Evolutionary conservation across 306 rosid genomes (phyloP).

Genomic region (Castanopsis chinensis): DNA sequence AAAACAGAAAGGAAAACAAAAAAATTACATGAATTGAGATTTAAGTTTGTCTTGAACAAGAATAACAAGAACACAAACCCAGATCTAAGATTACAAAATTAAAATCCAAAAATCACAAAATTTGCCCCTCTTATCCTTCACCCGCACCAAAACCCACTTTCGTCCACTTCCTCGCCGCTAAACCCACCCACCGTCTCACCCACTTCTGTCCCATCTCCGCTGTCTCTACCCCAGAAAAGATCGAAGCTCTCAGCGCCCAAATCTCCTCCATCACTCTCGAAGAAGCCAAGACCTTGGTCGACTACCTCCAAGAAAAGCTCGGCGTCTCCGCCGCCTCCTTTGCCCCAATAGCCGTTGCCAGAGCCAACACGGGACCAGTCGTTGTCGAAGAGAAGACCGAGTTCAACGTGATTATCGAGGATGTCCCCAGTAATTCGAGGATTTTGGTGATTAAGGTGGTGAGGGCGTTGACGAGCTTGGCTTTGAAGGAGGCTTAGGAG

Average conservation of each 20-base stretch:
- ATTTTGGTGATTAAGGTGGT: slow-evolving; percentile 90
- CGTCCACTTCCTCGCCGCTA: too few relatives aligned
- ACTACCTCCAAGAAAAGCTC: slow-evolving; percentile 86
- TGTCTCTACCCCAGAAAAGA: slow-evolving; percentile 55
- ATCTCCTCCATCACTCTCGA: slow-evolving; percentile 71
- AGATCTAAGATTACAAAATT: too few relatives aligned
- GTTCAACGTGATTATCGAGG: slow-evolving; percentile 87
- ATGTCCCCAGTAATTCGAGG: slow-evolving; percentile 75
- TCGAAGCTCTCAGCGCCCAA: slow-evolving; percentile 61
- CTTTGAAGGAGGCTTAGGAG: slow-evolving; percentile 91
- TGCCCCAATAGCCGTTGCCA: slow-evolving; percentile 60
- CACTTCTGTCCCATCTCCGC: slow-evolving; percentile 63
- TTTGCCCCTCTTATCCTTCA: slow-evolving; percentile 31
- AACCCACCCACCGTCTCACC: too few relatives aligned
- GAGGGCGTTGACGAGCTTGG: slow-evolving; percentile 73
- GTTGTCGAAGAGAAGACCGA: slow-evolving; percentile 84
- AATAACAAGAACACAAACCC: too few relatives aligned
- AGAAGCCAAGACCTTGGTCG: slow-evolving; percentile 80
- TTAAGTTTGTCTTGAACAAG: too few relatives aligned
- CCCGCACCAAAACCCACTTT: slow-evolving; percentile 35
- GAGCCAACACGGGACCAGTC: slow-evolving; percentile 25
- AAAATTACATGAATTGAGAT: too few relatives aligned
- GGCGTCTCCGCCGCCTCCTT: slow-evolving; percentile 85
- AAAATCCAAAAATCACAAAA: too few relatives aligned
- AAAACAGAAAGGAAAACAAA: too few relatives aligned